Conservation (phyloP, 208 protist species). For the Lotmaria passim region DNA sequence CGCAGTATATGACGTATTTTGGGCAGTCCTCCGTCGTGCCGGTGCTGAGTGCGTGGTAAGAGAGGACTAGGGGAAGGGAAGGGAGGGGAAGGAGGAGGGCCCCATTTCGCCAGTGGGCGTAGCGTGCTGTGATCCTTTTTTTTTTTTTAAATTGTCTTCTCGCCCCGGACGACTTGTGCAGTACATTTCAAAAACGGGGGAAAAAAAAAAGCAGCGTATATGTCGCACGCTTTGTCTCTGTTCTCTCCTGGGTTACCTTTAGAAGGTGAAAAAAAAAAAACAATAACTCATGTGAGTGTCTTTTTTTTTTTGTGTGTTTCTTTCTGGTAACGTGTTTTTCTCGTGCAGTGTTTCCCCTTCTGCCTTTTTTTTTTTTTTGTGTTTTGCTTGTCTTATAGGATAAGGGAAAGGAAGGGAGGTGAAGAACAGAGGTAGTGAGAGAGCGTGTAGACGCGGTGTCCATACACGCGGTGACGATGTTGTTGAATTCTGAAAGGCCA, state of each 20-base stretch:
- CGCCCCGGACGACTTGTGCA: too few species aligned
- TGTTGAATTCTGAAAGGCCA: too few species aligned
- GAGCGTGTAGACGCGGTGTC: not conserved
- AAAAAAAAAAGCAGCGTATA: too few species aligned
- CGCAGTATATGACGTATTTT: conserved; percentile 73
- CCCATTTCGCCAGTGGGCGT: too few species aligned
- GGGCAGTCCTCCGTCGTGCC: conserved; percentile 46
- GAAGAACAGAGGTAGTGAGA: too few species aligned
- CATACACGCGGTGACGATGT: too few species aligned
- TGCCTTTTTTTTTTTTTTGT: not conserved
- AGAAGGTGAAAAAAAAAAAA: not conserved
- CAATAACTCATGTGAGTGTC: not conserved
- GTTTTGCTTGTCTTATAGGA: not conserved
- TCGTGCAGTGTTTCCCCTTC: not conserved
- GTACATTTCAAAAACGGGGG: too few species aligned
- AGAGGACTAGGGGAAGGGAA: not conserved
- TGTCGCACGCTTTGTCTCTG: too few species aligned
- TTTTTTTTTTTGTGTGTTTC: not conserved
- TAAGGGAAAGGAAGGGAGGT: not conserved
- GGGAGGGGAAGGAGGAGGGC: too few species aligned
- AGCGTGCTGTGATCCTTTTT: too few species aligned
- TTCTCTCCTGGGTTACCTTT: too few species aligned
- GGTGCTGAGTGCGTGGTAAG: conserved; percentile 31
- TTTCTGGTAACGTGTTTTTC: not conserved
- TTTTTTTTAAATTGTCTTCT: too few species aligned